These are phyloP conservation scores for Liriodendron chinense DNA, from an alignment of 164 flowering plant species.

Conservation along the genomic window DNA sequence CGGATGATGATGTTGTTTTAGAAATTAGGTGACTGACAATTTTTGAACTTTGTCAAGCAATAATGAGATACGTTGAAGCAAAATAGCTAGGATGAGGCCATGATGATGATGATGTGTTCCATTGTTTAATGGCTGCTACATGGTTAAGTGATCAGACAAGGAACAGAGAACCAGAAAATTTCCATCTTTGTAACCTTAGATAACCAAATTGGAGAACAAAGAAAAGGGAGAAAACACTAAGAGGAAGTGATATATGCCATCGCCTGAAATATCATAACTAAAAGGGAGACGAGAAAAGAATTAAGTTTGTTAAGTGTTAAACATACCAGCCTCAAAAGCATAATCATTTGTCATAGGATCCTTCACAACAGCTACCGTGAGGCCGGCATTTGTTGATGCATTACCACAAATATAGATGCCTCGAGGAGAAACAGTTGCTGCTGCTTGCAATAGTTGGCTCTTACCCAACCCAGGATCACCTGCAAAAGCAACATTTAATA, in stretches of 20 bases:
- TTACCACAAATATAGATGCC: conserved; percentile 99
- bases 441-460: conserved; percentile 97
- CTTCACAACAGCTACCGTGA: conserved; percentile 97
- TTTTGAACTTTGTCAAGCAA: too few species aligned
- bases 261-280: too few species aligned
- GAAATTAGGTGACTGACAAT: background rate
- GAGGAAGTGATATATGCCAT: too few species aligned
- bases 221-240: too few species aligned
- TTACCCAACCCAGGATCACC: conserved; percentile 99
- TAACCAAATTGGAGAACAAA: too few species aligned
- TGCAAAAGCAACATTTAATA: conserved; percentile 25
- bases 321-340: conserved; percentile 96
- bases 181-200: too few species aligned
- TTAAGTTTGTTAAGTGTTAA: conserved; percentile 2
- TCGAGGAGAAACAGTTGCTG: conserved; percentile 92
- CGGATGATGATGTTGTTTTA: background rate
- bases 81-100: too few species aligned
- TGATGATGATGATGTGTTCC: too few species aligned
- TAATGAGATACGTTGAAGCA: too few species aligned
- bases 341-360: conserved; percentile 90
- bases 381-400: conserved; percentile 98
- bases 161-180: too few species aligned
- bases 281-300: background rate
- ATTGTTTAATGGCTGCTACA: too few species aligned
- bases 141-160: too few species aligned